Evolutionary conservation across 306 rosid species (phyloP), one percentile per base, ranked within the genome.

Genomic region (Biancaea sappan): DNA sequence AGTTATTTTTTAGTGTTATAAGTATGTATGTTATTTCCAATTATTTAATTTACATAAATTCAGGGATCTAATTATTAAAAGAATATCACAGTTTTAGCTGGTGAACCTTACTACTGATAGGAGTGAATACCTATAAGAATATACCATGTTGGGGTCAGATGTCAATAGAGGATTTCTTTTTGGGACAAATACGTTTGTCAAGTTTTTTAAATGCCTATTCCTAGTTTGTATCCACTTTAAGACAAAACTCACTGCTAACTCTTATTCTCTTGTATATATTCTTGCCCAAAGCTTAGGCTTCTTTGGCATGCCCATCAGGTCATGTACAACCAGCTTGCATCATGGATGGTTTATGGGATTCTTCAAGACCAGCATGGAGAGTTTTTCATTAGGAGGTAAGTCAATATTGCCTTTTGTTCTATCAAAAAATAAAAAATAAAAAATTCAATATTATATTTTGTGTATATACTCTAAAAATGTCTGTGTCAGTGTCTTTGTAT

Each of bases 291-390:
- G 78, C 84, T 47, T 82, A 94, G 99, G 93, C 97, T 94, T 82
- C 99, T 94, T 69, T 92, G 99, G 99, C 99, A 92, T 43, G 97
- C 93, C 48, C 93, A 94, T 86, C 99, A 92, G 86, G 93, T 92
- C 63, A 81, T 94, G 93, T 92, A 94, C 79, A 90, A 94, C 75
- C 99, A 94, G 84, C 95, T 94, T 51, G 96, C 96, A 38, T 85
- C 99, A 3, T 92, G 99, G 99, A 87, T 92, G 93, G 90, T 94
- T 67, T 94, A 92, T 74, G 99, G 97, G 75, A 86, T 89, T 54
- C 99, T 90, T 84, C 96, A 91, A 86, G 99, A 94, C 70, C 88
- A 88, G 82, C 88, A 92, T 50, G 91, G 89, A 61, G 99, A 94
- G 69, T 92, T 94, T 86, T 94, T 94, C 82, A 82, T 94, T 51